Conservation (phyloP, 2,329 filamentous ascomycete genomes). For the Colletotrichum tropicale region DNA sequence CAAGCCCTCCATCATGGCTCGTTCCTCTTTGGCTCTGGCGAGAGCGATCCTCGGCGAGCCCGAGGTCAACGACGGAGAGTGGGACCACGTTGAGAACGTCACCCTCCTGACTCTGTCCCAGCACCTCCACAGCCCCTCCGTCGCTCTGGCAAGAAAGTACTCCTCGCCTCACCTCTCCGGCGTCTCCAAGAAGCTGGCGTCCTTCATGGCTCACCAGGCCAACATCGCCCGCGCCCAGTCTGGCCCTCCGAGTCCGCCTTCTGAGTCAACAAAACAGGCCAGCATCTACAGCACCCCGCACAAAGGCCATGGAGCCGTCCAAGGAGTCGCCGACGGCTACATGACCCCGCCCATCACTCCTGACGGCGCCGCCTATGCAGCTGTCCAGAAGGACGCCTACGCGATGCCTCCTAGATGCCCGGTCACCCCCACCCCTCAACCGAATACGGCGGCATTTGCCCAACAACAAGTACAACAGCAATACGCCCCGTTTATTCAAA, state of each 20-base stretch:
- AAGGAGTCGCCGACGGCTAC: conserved; percentile 73
- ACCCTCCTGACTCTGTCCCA: conserved; percentile 66
- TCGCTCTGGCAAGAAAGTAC: conserved; percentile 65
- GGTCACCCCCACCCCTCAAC: conserved; percentile 64
- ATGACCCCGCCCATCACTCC: conserved; percentile 87
- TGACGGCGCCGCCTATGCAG: conserved; percentile 64
- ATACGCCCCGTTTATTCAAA: conserved; percentile 49
- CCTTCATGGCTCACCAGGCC: conserved; percentile 65
- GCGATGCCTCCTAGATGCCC: conserved; percentile 60
- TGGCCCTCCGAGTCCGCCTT: conserved; percentile 64
- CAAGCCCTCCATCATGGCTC: conserved; percentile 87
- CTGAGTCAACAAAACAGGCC: conserved; percentile 58
- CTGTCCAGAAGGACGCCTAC: conserved; percentile 52
- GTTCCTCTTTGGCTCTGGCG: conserved; percentile 84
- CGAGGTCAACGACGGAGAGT: conserved; percentile 77
- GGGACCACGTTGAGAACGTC: conserved; percentile 74
- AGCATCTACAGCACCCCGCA: conserved; percentile 79
- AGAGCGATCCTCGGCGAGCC: conserved; percentile 83
- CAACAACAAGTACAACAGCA: conserved; percentile 47
- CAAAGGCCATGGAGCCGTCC: conserved; percentile 70
- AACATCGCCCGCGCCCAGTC: conserved; percentile 54
- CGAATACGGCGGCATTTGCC: conserved; percentile 39
- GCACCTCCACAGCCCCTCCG: conserved; percentile 62
- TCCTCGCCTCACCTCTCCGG: conserved; percentile 56
- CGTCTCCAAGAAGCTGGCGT: conserved; percentile 59